These are phyloP conservation scores for Camillea tinctor DNA, from an alignment of 2,329 filamentous ascomycete genomes.

Conservation along the genomic window DNA sequence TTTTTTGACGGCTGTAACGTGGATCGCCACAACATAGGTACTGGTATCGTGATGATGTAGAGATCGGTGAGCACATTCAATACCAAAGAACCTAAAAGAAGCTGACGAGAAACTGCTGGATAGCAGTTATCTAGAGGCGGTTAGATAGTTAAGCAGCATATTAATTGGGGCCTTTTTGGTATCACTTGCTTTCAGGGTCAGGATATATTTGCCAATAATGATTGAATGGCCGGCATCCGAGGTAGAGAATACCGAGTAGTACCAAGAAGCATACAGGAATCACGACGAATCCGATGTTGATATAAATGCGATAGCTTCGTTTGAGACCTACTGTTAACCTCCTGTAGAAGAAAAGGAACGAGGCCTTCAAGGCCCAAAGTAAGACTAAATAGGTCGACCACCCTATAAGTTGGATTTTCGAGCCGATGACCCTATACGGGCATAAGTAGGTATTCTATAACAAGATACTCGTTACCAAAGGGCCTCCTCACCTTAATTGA, in stretches of 20 bases:
- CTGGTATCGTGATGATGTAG: constrained; percentile 57
- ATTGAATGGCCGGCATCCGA: constrained; percentile 46
- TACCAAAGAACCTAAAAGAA: constrained; percentile 46
- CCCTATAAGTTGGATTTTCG: constrained; percentile 50
- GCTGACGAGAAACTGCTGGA: constrained; percentile 45
- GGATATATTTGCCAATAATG: constrained; percentile 56
- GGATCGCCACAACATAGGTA: constrained; percentile 48
- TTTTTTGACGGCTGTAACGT: constrained; percentile 37
- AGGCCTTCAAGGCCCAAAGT: constrained; percentile 51
- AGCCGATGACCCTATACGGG: constrained; percentile 46
- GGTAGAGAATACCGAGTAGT: constrained; percentile 48
- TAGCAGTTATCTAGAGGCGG: constrained; percentile 42
- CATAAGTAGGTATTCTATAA: neutral
- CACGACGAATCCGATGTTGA: constrained; percentile 46
- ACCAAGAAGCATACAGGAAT: constrained; percentile 44
- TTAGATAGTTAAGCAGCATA: constrained; percentile 7
- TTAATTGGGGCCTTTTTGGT: constrained; percentile 1
- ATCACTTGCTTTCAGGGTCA: constrained; percentile 46
- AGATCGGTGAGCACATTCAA: constrained; percentile 56
- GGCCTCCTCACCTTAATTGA: constrained; percentile 30
- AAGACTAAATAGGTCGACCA: constrained; percentile 53
- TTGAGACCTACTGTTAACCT: constrained; percentile 40
- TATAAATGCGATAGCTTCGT: constrained; percentile 40
- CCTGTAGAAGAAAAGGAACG: constrained; percentile 53
- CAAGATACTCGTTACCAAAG: too few relatives aligned